Base-by-base conservation (phyloP, 208 protist species). In the Leishmania tropica region DNA sequence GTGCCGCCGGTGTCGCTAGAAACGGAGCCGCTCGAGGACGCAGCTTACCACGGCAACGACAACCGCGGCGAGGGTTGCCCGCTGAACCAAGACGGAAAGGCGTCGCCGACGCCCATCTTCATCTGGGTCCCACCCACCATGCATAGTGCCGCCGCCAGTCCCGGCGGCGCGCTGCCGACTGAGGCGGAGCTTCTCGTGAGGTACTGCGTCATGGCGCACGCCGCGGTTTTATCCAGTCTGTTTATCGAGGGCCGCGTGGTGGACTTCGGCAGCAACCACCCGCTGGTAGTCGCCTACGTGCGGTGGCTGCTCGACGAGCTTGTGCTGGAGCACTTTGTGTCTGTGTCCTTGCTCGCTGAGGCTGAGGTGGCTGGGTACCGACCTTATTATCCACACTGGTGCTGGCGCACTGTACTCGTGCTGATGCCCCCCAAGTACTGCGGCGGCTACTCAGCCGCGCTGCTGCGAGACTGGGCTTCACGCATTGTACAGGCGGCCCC, bases 201-300 rank as follows among this genome's bases (percentile, higher is more conserved):
- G 7, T 79, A 81, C 64, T 96, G 90, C 65, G 89, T 94, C 5
- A 88, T 92, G 85, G 90, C 92, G 13, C 93, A 96, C 79, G 87
- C 89, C 15, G 88, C 93, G 7, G 65, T 95, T 21, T 77, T 96
- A 6, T 92, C 92, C 21, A 89, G 88, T 21, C 79, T 96, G 31
- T 96, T 91, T 83, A 83, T 95, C 24, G 92, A 96, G 78, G 93
- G 93, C 40, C 87, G 93, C 1, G 88, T 88, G 0, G 92, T 90
- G 35, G 79, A 78, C 47, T 90, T 96, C 53, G 86, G 84, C 35
- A 92, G 86, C 40, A 86, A 94, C 77, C 17, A 91, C 78, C 35
- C 75, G 0, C 2, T 87, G 1, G 81, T 96, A 10, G 45, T 79
- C 21, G 87, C 87, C 31, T 96, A 96, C 76, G 88, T 93, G 28